Evolutionary conservation across 352 stramenopile species (phyloP).

Genomic region (Pythium diclinum): DNA sequence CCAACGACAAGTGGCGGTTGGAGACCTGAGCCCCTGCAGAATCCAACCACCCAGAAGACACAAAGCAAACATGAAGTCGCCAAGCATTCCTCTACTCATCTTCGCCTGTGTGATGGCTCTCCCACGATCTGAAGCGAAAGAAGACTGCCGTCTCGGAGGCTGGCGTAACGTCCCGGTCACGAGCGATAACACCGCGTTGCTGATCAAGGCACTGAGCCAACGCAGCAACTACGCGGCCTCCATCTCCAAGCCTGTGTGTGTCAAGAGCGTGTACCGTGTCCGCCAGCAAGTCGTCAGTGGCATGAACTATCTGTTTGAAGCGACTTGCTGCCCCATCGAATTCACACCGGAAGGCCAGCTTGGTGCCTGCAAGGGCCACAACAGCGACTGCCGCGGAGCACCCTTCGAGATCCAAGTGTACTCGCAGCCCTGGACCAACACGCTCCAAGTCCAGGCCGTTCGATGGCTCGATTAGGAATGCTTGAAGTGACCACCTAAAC

Average conservation of each 20-base stretch:
- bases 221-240: not conserved
- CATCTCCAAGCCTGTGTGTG: not conserved
- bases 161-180: not conserved
- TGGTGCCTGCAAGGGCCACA: not conserved
- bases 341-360: not conserved
- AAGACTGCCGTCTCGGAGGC: not conserved
- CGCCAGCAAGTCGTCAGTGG: not conserved
- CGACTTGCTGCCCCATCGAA: not conserved
- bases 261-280: not conserved
- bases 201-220: not conserved
- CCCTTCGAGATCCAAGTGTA: conserved; percentile 1
- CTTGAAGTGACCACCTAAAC: too few species aligned
- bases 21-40: too few species aligned
- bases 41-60: not conserved
- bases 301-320: not conserved
- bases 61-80: not conserved
- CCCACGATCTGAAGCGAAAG: not conserved
- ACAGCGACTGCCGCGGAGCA: not conserved
- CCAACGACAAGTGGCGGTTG: not conserved
- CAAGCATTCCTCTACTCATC: too few species aligned
- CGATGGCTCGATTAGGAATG: not conserved
- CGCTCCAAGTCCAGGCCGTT: not conserved
- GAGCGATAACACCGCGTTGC: not conserved
- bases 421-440: not conserved
- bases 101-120: too few species aligned